Base-by-base conservation (phyloP, 148 eudicot genomes). In the Drosera capensis region DNA sequence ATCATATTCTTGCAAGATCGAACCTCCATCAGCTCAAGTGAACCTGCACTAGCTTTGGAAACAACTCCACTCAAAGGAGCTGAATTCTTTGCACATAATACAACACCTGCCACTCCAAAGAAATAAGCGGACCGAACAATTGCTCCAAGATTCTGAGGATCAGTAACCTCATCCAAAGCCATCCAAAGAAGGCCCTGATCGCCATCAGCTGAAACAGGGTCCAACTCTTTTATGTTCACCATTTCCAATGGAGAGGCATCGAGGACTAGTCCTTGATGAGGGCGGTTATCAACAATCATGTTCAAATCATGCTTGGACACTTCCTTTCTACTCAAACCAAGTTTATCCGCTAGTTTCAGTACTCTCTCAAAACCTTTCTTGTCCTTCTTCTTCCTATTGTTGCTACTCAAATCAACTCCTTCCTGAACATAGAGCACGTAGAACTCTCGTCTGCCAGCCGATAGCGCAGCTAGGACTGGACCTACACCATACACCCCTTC, bases 41-140 rank as follows among this genome's bases (percentile, higher is more conserved):
- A 75, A 20, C 99, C 95, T 6, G 99, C 99, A 66, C 99, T 92
- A 12, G 99, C 95, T 72, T 92, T 90, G 68, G 93, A 84, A 55
- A 90, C 97, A 23, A 90, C 97, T 41, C 97, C 94, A 50, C 94
- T 92, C 55, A 92, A 62, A 20, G 99, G 95, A 45, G 99, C 99
- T 16, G 99, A 92, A 58, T 92, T 92, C 63, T 92, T 92, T 0
- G 95, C 95, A 66, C 99, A 92, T 37, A 92, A 51, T 11, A 85
- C 74, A 31, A 92, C 82, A 26, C 99, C 99, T 3, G 78, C 54
- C 39, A 85, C 88, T 51, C 99, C 99, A 55, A 92, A 92, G 60
- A 85, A 92, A 59, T 92, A 92, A 7, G 99, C 52, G 13, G 95
- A 92, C 19, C 99, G 59, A 17, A 92, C 72, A 19, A 92, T 92